Percentiles rank a stretch among this genome's conserved stretches.
Conservation (phyloP, 106 monocot species). For the Dendrobium catenatum region DNA sequence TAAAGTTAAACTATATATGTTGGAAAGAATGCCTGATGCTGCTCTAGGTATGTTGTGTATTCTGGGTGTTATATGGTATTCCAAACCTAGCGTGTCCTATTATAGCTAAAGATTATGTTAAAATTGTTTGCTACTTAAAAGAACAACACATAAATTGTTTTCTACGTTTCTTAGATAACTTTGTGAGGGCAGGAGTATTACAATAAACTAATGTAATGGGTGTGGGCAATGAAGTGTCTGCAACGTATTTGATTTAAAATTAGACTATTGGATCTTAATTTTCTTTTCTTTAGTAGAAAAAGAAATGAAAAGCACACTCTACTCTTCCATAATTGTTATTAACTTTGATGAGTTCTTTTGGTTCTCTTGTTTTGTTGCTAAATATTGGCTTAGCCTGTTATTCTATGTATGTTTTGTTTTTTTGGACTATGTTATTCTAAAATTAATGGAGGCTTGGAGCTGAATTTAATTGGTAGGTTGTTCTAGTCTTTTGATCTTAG, state of each 20-base stretch:
- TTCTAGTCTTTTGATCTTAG: slow-evolving; percentile 1
- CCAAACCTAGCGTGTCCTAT: neutral
- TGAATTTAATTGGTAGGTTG: slow-evolving; percentile 3
- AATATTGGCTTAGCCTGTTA: neutral
- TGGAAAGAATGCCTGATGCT: too few relatives aligned
- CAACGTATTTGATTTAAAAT: neutral
- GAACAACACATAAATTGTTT: neutral
- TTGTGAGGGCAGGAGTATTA: neutral
- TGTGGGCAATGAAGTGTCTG: neutral
- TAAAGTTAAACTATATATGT: too few relatives aligned
- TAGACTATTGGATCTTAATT: neutral
- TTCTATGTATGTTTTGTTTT: neutral
- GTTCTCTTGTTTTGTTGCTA: neutral
- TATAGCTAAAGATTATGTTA: neutral
- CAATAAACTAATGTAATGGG: neutral
- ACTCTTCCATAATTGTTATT: neutral
- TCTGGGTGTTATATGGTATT: neutral
- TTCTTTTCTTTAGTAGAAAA: neutral
- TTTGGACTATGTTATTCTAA: neutral
- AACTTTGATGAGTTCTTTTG: slow-evolving; percentile 2
- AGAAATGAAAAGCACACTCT: neutral
- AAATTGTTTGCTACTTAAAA: neutral
- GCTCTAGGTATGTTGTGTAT: too few relatives aligned
- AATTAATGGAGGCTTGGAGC: neutral
- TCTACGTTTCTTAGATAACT: neutral